phyloP scores from a whole-genome alignment of 164 flowering plant species.

The Buxus sempervirens region DNA sequence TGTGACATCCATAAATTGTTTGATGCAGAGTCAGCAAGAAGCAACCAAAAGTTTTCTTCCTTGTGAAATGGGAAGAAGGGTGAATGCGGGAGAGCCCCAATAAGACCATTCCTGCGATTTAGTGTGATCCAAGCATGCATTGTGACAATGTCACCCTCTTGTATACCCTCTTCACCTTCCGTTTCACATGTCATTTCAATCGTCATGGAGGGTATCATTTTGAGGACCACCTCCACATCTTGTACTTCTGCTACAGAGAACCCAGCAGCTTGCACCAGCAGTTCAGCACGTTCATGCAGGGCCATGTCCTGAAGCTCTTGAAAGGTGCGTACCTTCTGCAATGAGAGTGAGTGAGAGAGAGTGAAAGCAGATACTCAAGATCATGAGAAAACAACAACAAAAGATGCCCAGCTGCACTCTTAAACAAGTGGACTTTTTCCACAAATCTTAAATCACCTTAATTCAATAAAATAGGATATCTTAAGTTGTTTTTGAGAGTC shows the following conservation, averaged over 20 bases:
- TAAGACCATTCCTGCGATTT: constrained; percentile 49
- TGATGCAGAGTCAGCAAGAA: constrained; percentile 54
- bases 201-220: constrained; percentile 62
- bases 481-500: no score
- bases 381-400: background rate
- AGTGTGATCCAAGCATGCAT: constrained; percentile 68
- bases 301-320: constrained; percentile 56
- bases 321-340: constrained; percentile 62
- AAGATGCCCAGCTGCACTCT: background rate
- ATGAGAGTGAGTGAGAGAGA: background rate
- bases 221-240: constrained; percentile 63
- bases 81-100: constrained; percentile 65
- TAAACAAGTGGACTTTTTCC: background rate
- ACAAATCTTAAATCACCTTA: background rate
- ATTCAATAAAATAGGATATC: background rate
- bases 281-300: constrained; percentile 46
- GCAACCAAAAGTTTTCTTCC: constrained; percentile 67
- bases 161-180: constrained; percentile 78
- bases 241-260: constrained; percentile 43
- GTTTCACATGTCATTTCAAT: constrained; percentile 61
- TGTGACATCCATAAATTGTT: constrained; percentile 66
- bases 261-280: constrained; percentile 53
- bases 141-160: constrained; percentile 76
- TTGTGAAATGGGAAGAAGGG: constrained; percentile 67
- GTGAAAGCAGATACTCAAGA: background rate